phyloP scores from a whole-genome alignment of 2,329 filamentous ascomycete genomes.

The Hymenoscyphus infarciens region DNA sequence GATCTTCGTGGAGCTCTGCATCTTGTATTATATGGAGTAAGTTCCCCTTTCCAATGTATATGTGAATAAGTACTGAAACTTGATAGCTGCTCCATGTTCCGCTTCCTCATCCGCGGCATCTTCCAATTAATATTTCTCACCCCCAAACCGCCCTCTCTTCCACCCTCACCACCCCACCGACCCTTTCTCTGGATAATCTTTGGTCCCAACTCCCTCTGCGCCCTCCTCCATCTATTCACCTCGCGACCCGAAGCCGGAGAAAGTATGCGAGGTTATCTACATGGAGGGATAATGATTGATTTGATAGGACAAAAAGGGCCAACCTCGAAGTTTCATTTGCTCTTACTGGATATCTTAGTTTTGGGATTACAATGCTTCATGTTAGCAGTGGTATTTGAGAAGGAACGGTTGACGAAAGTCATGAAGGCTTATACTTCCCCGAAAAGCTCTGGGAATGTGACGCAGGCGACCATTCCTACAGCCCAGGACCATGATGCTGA shows the following conservation, averaged over 20 bases:
- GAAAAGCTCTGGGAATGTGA: constrained; percentile 13
- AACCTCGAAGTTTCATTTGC: constrained; percentile 51
- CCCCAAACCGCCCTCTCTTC: constrained; percentile 52
- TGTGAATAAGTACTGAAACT: constrained; percentile 13
- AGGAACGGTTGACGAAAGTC: constrained; percentile 48
- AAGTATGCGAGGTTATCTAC: constrained; percentile 60
- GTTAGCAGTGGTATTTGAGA: constrained; percentile 59
- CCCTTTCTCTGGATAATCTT: constrained; percentile 57
- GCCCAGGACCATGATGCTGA: constrained; percentile 34
- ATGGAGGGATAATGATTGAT: constrained; percentile 64
- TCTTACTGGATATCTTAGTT: constrained; percentile 54
- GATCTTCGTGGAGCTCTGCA: constrained; percentile 61
- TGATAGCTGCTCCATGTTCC: constrained; percentile 60
- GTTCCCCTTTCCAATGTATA: constrained; percentile 23
- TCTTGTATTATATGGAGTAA: constrained; percentile 69
- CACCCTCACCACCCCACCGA: constrained; percentile 48
- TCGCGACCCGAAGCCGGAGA: constrained; percentile 55
- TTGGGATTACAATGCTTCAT: constrained; percentile 59
- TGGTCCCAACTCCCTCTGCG: constrained; percentile 56
- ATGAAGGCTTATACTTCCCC: constrained; percentile 21
- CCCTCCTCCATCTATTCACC: constrained; percentile 56
- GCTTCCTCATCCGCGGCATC: constrained; percentile 55
- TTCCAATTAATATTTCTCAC: constrained; percentile 62
- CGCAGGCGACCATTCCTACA: constrained; percentile 19
- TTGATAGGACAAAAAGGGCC: constrained; percentile 65